A percentile compares a stretch with the other conserved stretches of the same genome.
Conservation (phyloP, 1,284 basidiomycete genomes). For the Chiua sp. region DNA sequence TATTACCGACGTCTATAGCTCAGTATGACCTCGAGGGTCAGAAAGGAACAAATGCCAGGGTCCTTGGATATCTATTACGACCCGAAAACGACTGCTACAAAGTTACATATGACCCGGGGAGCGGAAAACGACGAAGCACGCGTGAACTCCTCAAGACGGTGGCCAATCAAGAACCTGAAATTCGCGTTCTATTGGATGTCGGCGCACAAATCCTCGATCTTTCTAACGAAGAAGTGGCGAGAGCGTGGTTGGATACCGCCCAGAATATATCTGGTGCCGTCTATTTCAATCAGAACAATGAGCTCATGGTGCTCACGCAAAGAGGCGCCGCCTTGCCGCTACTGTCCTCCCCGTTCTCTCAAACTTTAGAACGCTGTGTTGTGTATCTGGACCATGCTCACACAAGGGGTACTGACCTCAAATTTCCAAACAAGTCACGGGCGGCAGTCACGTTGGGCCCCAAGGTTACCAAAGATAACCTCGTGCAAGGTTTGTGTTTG, state of each 20-base stretch:
- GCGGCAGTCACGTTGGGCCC: slow-evolving; percentile 57
- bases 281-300: slow-evolving; percentile 50
- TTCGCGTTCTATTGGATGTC: slow-evolving; percentile 35
- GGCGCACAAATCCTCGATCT: slow-evolving; percentile 60
- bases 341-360: slow-evolving; percentile 44
- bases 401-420: slow-evolving; percentile 59
- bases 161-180: neutral
- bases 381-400: slow-evolving; percentile 61
- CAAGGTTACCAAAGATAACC: slow-evolving; percentile 54
- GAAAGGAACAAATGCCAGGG: slow-evolving; percentile 36
- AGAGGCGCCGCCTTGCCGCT: slow-evolving; percentile 44
- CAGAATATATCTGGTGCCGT: slow-evolving; percentile 43
- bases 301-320: slow-evolving; percentile 44
- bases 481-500: slow-evolving; percentile 50
- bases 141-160: neutral
- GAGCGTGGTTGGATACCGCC: slow-evolving; percentile 44
- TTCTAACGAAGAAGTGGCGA: slow-evolving; percentile 44
- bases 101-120: neutral
- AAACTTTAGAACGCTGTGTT: slow-evolving; percentile 47
- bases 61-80: slow-evolving; percentile 49
- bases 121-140: neutral
- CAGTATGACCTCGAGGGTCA: slow-evolving; percentile 17
- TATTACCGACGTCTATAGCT: slow-evolving; percentile 9
- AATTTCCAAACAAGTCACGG: slow-evolving; percentile 45
- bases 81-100: slow-evolving; percentile 48